Conservation (phyloP, 2,329 filamentous ascomycete species). For the Venturia effusa region DNA sequence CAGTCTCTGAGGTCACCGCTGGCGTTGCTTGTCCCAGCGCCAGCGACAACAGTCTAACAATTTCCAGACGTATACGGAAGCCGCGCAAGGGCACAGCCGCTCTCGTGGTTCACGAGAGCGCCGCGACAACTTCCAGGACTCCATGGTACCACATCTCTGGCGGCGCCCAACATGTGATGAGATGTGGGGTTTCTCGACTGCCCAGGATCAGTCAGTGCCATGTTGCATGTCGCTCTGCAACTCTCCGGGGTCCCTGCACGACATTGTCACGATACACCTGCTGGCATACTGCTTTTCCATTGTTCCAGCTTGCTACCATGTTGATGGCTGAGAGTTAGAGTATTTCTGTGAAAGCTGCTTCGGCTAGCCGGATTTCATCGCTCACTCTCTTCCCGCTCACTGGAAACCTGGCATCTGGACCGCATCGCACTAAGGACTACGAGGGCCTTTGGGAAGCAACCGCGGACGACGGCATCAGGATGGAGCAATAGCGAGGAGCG, state of each 20-base stretch:
- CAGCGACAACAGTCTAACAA: background rate
- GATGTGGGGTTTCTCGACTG: constrained; percentile 1
- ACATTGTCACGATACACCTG: background rate
- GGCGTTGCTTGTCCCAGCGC: constrained; percentile 1
- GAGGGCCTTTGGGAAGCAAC: background rate
- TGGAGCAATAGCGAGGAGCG: background rate
- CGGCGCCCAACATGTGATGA: background rate
- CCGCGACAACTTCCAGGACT: background rate
- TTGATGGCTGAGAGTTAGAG: background rate
- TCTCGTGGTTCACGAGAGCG: background rate
- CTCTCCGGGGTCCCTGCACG: background rate
- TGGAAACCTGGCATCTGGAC: background rate
- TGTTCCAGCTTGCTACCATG: background rate
- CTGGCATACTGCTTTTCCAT: background rate
- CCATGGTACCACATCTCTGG: background rate
- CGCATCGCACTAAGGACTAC: background rate
- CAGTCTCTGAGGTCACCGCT: constrained; percentile 1
- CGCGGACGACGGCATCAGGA: background rate
- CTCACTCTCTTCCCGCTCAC: background rate
- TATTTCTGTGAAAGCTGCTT: background rate
- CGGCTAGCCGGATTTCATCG: background rate
- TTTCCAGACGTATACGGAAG: background rate
- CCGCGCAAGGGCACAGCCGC: background rate
- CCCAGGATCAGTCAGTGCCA: background rate
- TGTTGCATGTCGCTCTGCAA: background rate